These are phyloP conservation scores for Batkoa obscura DNA, from an alignment of 371 early-diverging fungal species.

Conservation along the genomic window DNA sequence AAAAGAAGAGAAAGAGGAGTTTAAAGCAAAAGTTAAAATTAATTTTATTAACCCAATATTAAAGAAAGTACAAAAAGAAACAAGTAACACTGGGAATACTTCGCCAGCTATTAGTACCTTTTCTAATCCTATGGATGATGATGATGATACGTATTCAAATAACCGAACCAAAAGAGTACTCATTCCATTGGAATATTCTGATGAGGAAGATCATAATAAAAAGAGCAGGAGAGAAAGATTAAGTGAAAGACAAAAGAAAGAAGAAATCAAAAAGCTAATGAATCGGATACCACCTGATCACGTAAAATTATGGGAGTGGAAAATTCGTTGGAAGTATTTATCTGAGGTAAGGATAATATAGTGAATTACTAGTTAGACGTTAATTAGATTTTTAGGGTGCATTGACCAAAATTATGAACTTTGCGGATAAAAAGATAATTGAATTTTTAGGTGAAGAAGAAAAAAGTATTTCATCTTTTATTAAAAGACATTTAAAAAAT, in stretches of 20 bases:
- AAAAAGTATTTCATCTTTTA: slow-evolving; percentile 44
- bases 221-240: slow-evolving; percentile 8
- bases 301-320: slow-evolving; percentile 49
- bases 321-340: slow-evolving; percentile 54
- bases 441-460: slow-evolving; percentile 56
- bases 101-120: not conserved
- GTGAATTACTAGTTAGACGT: not conserved
- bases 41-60: no score
- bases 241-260: slow-evolving; percentile 18
- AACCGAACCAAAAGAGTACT: slow-evolving; percentile 27
- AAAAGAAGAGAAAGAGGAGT: slow-evolving; percentile 10
- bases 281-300: slow-evolving; percentile 58
- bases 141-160: slow-evolving; percentile 22
- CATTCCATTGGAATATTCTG: slow-evolving; percentile 34
- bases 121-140: no score
- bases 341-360: slow-evolving; percentile 39
- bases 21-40: slow-evolving; percentile 14
- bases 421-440: slow-evolving; percentile 53
- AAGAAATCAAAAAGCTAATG: slow-evolving; percentile 39
- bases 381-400: not conserved
- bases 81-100: not conserved
- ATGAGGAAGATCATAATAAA: slow-evolving; percentile 17
- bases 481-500: slow-evolving; percentile 37
- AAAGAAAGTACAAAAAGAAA: no score
- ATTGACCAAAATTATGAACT: slow-evolving; percentile 36